A percentile compares a stretch with the other conserved stretches of the same genome.
Evolutionary conservation across 495 filamentous ascomycete species (phyloP).

Genomic region (Echria macrotheca): DNA sequence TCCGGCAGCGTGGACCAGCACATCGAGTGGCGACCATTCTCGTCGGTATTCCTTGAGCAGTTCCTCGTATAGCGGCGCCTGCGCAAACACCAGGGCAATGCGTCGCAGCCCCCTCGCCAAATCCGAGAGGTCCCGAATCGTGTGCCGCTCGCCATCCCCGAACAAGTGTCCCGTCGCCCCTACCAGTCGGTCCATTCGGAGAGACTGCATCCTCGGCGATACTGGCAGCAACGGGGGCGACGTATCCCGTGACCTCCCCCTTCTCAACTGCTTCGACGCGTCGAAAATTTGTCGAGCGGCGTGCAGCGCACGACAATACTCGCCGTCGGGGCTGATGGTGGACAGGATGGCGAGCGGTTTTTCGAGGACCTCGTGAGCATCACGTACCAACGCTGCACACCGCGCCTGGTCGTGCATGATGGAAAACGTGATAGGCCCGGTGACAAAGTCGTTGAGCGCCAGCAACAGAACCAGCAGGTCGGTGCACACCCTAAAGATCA

Average conservation of each 20-base stretch:
- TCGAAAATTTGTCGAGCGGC: conserved; percentile 3
- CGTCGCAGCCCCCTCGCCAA: conserved; percentile 9
- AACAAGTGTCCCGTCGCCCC: neutral
- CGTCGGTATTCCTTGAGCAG: conserved; percentile 10
- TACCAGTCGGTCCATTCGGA: conserved; percentile 6
- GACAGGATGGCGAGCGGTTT: conserved; percentile 9
- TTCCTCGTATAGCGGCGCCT: conserved; percentile 13
- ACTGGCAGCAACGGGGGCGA: too few relatives aligned
- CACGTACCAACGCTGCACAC: conserved; percentile 1
- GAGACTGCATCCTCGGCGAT: conserved; percentile 5
- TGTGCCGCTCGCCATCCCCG: neutral
- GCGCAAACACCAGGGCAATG: neutral
- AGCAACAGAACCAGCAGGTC: conserved; percentile 15
- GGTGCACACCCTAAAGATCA: conserved; percentile 11
- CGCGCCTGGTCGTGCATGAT: conserved; percentile 1
- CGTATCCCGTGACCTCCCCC: too few relatives aligned
- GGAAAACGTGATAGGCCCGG: conserved; percentile 14
- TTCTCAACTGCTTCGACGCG: neutral
- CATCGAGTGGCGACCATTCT: conserved; percentile 13
- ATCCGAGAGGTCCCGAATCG: conserved; percentile 13
- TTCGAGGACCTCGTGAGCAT: conserved; percentile 11
- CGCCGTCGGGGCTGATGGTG: neutral
- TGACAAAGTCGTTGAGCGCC: conserved; percentile 14
- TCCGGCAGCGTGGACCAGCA: conserved; percentile 13
- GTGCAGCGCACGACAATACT: conserved; percentile 6